These are phyloP conservation scores for Aspergillus carlsbadensis DNA, from an alignment of 495 filamentous ascomycete genomes.

Conservation along the genomic window DNA sequence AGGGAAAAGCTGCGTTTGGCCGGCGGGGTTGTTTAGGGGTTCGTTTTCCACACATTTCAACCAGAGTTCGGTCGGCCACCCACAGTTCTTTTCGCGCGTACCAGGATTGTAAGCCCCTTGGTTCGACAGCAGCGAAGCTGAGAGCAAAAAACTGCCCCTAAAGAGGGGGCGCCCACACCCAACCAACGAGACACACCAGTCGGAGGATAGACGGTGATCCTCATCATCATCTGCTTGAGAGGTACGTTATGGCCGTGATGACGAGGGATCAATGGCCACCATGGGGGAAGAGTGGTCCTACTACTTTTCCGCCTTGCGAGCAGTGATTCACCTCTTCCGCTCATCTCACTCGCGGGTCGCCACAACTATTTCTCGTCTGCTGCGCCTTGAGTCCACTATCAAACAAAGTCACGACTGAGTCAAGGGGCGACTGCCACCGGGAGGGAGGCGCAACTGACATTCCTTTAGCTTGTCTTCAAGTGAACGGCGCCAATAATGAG, in stretches of 20 bases:
- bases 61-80: slow-evolving; percentile 11
- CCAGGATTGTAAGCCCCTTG: slow-evolving; percentile 18
- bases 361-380: neutral
- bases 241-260: neutral
- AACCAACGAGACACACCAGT: slow-evolving; percentile 14
- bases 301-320: neutral
- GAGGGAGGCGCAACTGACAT: slow-evolving; percentile 5
- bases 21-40: slow-evolving; percentile 15
- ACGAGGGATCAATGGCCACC: neutral
- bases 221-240: slow-evolving; percentile 22
- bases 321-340: neutral
- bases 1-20: slow-evolving; percentile 12
- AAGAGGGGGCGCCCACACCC: slow-evolving; percentile 11
- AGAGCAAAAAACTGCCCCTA: slow-evolving; percentile 7
- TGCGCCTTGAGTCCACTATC: neutral
- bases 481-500: neutral
- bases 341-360: neutral
- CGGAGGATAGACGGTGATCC: slow-evolving; percentile 23
- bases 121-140: slow-evolving; percentile 16
- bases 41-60: slow-evolving; percentile 11
- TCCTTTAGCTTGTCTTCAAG: neutral
- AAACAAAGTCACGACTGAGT: neutral
- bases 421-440: slow-evolving; percentile 3
- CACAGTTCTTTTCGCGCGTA: slow-evolving; percentile 6
- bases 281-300: neutral